phyloP scores from a whole-genome alignment of 129 eudicot species.

The Helianthus tuberosus region DNA sequence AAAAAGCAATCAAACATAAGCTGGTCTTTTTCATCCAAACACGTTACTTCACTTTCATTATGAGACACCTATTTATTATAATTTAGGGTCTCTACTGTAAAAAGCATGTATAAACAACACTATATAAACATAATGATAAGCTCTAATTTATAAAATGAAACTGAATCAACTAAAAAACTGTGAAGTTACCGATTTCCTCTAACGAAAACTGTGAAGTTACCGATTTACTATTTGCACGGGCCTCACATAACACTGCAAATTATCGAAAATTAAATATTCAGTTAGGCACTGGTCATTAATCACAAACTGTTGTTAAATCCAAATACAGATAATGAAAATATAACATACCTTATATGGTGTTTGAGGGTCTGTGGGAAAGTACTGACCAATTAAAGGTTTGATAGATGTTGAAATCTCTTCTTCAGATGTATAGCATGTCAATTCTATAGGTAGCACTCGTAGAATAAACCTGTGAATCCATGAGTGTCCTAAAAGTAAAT shows the following conservation, averaged over 20 bases:
- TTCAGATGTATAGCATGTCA: constrained; percentile 88
- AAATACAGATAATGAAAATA: not conserved
- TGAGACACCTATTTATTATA: too few relatives aligned
- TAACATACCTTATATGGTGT: constrained; percentile 67
- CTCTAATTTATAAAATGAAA: too few relatives aligned
- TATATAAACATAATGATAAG: too few relatives aligned
- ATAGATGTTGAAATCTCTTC: constrained; percentile 86
- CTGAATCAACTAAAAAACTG: too few relatives aligned
- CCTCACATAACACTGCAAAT: constrained; percentile 91
- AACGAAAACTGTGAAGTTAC: too few relatives aligned
- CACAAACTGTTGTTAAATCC: not conserved
- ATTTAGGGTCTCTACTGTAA: too few relatives aligned
- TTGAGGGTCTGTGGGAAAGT: constrained; percentile 75
- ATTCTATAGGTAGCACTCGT: constrained; percentile 84
- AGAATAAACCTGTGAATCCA: constrained; percentile 67
- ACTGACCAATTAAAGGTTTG: constrained; percentile 65
- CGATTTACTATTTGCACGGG: constrained; percentile 96
- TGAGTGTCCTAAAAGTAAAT: not conserved
- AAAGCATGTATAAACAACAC: too few relatives aligned
- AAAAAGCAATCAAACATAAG: too few relatives aligned
- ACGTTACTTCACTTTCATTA: too few relatives aligned
- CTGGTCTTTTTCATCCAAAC: too few relatives aligned
- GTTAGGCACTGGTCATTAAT: not conserved
- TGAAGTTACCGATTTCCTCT: too few relatives aligned
- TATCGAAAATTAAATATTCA: constrained; percentile 28